Conservation (phyloP, 768 basidiomycete species). For the Collybia sordida region DNA sequence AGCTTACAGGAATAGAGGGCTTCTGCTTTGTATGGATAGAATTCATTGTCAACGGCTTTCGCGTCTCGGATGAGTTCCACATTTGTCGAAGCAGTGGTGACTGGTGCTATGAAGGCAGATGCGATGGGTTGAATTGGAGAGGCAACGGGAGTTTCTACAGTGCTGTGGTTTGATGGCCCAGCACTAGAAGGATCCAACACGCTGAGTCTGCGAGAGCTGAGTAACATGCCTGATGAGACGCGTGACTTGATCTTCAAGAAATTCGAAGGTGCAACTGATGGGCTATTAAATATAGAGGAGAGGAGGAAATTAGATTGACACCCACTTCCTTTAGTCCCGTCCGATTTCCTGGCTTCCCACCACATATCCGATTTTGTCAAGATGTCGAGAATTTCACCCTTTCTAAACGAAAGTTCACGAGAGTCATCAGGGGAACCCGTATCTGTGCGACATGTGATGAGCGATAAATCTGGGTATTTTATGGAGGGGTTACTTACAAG, state of each 20-base stretch:
- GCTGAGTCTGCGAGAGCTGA: no score
- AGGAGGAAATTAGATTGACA: conserved; percentile 15
- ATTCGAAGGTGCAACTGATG: conserved; percentile 38
- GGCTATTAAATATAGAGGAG: background rate
- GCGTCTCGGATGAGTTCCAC: no score
- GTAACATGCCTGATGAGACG: background rate
- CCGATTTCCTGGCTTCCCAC: conserved; percentile 74
- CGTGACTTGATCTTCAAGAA: conserved; percentile 20
- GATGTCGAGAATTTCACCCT: conserved; percentile 82
- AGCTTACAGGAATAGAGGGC: no score
- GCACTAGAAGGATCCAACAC: no score
- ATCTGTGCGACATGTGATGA: conserved; percentile 39
- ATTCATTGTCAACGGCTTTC: no score
- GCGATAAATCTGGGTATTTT: background rate
- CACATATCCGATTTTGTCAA: conserved; percentile 74
- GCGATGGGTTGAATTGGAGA: no score
- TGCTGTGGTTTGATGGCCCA: no score
- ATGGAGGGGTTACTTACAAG: background rate
- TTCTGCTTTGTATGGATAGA: no score
- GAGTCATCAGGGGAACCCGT: conserved; percentile 74
- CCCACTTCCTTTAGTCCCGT: conserved; percentile 67
- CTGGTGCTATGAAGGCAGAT: no score
- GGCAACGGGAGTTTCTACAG: no score
- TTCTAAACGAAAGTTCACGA: conserved; percentile 79
- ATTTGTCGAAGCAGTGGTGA: no score